Conservation (phyloP, 2,329 filamentous ascomycete genomes). For the Mariannaea sp. region DNA sequence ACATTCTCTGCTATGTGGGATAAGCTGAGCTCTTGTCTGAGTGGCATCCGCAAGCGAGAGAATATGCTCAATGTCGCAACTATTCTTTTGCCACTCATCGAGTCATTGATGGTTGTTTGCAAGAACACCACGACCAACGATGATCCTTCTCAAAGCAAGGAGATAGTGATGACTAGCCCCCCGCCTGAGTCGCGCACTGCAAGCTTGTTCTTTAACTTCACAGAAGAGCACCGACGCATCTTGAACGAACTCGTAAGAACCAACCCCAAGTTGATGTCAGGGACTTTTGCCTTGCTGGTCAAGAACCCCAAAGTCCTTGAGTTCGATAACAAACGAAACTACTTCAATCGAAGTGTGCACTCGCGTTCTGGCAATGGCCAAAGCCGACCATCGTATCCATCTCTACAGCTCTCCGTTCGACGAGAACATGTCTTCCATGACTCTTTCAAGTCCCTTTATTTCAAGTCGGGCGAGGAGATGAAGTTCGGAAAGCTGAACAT, state of each 20-base stretch:
- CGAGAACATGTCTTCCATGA: conserved; percentile 97
- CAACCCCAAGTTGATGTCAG: conserved; percentile 98
- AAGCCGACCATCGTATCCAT: conserved; percentile 70
- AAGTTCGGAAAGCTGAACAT: conserved; percentile 99
- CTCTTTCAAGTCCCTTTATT: conserved; percentile 97
- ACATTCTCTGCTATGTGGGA: conserved; percentile 92
- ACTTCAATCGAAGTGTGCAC: conserved; percentile 94
- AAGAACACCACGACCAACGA: conserved; percentile 91
- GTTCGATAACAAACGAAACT: conserved; percentile 99
- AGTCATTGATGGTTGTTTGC: conserved; percentile 98
- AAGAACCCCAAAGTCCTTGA: conserved; percentile 99
- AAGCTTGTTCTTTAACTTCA: conserved; percentile 94
- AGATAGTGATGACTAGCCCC: conserved; percentile 75
- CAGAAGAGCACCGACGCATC: conserved; percentile 95
- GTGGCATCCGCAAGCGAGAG: conserved; percentile 85
- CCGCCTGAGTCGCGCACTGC: conserved; percentile 80
- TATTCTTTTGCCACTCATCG: conserved; percentile 90
- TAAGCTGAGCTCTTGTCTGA: conserved; percentile 86
- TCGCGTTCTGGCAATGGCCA: conserved; percentile 67
- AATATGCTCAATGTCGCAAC: conserved; percentile 98
- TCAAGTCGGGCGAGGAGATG: conserved; percentile 95
- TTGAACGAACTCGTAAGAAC: conserved; percentile 96
- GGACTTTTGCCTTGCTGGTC: conserved; percentile 91
- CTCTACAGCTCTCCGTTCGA: conserved; percentile 84
- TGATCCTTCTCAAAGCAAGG: conserved; percentile 62